Evolutionary conservation across 2,329 filamentous ascomycete genomes (phyloP), one percentile per base, ranked within the genome.

Genomic region (Balansia obtecta): DNA sequence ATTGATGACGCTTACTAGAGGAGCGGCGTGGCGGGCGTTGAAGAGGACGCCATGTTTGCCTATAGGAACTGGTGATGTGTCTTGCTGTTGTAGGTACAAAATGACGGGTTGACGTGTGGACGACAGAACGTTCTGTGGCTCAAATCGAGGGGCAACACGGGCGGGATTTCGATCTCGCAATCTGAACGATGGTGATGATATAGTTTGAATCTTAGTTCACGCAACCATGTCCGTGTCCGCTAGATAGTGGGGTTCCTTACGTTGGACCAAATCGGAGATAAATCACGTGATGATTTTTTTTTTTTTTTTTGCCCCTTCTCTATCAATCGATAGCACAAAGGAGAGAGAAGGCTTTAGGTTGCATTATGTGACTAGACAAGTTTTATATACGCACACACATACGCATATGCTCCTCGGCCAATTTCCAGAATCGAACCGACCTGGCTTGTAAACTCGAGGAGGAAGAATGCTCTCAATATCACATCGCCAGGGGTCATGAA

Each of bases 31-130:
- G 77, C 72, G 33, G 77, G 71, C 57, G 77, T 76, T 46, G 84
- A 87, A 52, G 83, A 86, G 53, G 84, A 87, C 53, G 84, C 82
- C 84, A 87, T 87, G n/a, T n/a, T 46, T 49, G 43, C n/a, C n/a
- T 27, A 18, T 33, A 6, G 20, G 34, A 20, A 8, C 6, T 38
- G 10, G 4, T 10, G 47, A 22, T 42, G 10, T 16, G 15, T 8
- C n/a, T 3, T 27, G 18, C 16, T 20, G 16, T 42, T 15, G 12
- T 5, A 42, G 18, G 12, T 12, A 42, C 12, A 27, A 2, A 22
- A 45, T 45, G 15, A n/a, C 20, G 39, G 13, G 27, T 12, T 20
- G 11, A 32, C 8, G 15, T 10, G 32, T 40, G 22, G 22, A 13
- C 9, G 22, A 9, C 20, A 22, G 40, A 22, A 4, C 16, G 11